Evolutionary conservation across 2,329 filamentous ascomycete species (phyloP), one percentile per base, ranked within the genome.

Genomic region (Clonostachys chloroleuca): DNA sequence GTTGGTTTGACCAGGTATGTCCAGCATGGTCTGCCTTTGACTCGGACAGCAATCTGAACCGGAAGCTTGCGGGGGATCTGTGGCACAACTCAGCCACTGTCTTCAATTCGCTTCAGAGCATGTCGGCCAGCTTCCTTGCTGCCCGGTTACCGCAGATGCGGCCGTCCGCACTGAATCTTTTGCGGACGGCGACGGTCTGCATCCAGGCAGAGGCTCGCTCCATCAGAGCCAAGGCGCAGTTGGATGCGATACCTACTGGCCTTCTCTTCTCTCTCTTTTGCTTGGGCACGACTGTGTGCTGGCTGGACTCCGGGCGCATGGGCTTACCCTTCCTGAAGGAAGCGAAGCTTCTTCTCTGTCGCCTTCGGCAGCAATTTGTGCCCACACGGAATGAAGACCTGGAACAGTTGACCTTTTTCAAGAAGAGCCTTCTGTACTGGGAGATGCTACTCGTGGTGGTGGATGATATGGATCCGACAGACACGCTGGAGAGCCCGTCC

Each of bases 1-100:
- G 37, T n/a, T 14, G 44, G 35, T 33, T 46, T 63, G 58, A 63
- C 2, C 59, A 67, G n/a, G 68, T 71, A 7, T 71, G 68, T 36
- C 59, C 67, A 1, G 57, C 63, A n/a, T 71, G 68, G 67, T 70
- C 68, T 1, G 66, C 63, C 6, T 68, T 67, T 34, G 68, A 71
- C 49, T 70, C 67, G 12, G 54, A 61, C n/a, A 49, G 55, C 5
- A 71, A 71, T 18, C 55, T 67, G 33, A 70, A 70, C 42, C 64
- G 68, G 0, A 64, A 60, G 34, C 55, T 71, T 6, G 68, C 67
- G 3, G 57, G 59, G 6, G 59, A 63, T 17, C 54, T 67, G 9
- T 70, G 67, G 59, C 59, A 64, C 2, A 59, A 59, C 7, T 69
- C 67, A 0, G 59, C 61, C 2, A 55, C 67, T 2, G 65, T 71